Evolutionary conservation across 768 basidiomycete species (phyloP).

Genomic region (Roridomyces roridus): DNA sequence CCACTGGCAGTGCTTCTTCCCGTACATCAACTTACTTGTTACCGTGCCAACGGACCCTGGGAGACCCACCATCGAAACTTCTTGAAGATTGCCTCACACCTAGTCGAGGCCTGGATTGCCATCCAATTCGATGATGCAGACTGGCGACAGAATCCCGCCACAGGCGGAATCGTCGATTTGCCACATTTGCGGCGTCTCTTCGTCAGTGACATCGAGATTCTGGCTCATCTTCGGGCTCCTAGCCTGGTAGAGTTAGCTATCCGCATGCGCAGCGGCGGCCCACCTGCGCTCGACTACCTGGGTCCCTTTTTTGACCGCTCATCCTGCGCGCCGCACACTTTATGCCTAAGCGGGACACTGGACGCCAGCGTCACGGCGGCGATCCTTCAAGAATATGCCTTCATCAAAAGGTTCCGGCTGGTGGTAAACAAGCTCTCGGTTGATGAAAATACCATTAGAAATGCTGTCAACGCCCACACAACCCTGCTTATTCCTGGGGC

Average conservation of each 20-base stretch:
- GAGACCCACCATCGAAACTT: background rate
- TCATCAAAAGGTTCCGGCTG: no score
- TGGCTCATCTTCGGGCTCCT: background rate
- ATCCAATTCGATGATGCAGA: background rate
- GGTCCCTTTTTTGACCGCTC: background rate
- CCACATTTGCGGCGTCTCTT: background rate
- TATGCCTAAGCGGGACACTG: background rate
- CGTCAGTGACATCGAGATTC: background rate
- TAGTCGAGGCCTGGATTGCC: background rate
- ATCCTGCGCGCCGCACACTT: background rate
- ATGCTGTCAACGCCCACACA: no score
- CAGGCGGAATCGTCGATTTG: background rate
- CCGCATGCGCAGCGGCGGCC: background rate
- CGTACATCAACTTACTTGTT: background rate
- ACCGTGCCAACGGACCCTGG: background rate
- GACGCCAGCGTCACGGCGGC: no score
- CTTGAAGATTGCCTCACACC: background rate
- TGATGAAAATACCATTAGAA: no score
- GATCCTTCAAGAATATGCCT: no score
- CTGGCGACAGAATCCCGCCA: background rate
- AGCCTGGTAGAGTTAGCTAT: background rate
- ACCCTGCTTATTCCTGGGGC: no score
- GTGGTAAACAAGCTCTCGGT: no score
- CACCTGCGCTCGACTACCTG: background rate
- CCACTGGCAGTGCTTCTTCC: background rate